Conservation (phyloP, 106 monocot genomes). For the Vanilla planifolia region DNA sequence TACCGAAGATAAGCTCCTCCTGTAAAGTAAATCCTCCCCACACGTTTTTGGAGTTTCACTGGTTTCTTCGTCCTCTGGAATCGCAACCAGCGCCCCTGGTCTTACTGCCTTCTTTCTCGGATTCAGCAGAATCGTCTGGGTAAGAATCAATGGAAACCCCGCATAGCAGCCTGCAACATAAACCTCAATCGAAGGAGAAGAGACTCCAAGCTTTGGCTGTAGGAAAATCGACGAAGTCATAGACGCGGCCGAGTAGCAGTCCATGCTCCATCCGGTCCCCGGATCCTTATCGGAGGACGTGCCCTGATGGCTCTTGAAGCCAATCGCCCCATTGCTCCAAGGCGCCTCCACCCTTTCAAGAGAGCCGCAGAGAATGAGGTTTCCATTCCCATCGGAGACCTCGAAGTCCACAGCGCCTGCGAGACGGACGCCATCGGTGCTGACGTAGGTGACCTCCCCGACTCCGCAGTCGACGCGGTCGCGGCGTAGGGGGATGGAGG, state of each 20-base stretch:
- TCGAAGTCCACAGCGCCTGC: slow-evolving; percentile 59
- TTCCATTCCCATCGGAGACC: slow-evolving; percentile 31
- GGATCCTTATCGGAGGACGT: slow-evolving; percentile 33
- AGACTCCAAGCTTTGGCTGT: slow-evolving; percentile 31
- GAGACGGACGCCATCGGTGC: slow-evolving; percentile 51
- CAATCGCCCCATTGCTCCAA: slow-evolving; percentile 37
- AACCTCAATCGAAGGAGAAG: slow-evolving; percentile 63
- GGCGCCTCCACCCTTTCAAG: slow-evolving; percentile 54
- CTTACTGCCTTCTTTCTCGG: slow-evolving; percentile 27
- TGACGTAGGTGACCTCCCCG: slow-evolving; percentile 61
- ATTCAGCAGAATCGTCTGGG: slow-evolving; percentile 54
- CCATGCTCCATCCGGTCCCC: slow-evolving; percentile 65
- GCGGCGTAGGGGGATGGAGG: slow-evolving; percentile 42
- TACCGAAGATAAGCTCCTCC: slow-evolving; percentile 15
- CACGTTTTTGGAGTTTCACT: slow-evolving; percentile 5
- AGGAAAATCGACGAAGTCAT: slow-evolving; percentile 21
- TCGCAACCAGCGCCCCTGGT: slow-evolving; percentile 41
- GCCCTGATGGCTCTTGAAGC: slow-evolving; percentile 4
- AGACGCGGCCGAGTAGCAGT: slow-evolving; percentile 50
- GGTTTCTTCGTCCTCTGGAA: slow-evolving; percentile 64
- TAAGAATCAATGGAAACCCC: slow-evolving; percentile 59
- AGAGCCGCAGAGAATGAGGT: slow-evolving; percentile 58
- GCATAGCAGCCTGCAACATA: slow-evolving; percentile 77
- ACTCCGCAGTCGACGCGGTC: slow-evolving; percentile 40
- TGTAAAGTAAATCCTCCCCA: slow-evolving; percentile 4